phyloP scores from a whole-genome alignment of 176 grass and related monocot genomes.

The Paspalum notatum region DNA sequence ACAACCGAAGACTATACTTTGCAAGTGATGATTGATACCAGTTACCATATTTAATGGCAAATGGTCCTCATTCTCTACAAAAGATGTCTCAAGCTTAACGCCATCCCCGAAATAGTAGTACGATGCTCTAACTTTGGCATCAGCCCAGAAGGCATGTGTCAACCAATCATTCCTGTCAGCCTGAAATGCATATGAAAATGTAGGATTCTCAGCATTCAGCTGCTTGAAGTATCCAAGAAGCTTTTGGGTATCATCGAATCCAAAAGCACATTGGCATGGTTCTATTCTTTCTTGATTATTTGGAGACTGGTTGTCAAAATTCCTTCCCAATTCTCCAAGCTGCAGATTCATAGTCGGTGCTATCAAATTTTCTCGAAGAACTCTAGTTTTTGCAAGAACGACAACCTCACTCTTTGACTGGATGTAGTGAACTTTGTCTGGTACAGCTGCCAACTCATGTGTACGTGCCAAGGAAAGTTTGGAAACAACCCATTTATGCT shows the following conservation, averaged over 20 bases:
- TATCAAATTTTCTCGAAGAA: conserved; percentile 48
- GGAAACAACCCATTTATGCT: too few species aligned
- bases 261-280: conserved; percentile 35
- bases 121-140: conserved; percentile 61
- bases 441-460: conserved; percentile 62
- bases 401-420: conserved; percentile 70
- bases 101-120: conserved; percentile 73
- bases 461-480: conserved; percentile 62
- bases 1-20: conserved; percentile 62
- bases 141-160: conserved; percentile 65
- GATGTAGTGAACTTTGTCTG: conserved; percentile 77
- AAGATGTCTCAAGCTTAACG: conserved; percentile 63
- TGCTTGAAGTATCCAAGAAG: conserved; percentile 69
- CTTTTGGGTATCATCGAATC: conserved; percentile 59
- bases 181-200: conserved; percentile 69
- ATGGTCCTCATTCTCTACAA: conserved; percentile 55
- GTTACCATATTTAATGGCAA: conserved; percentile 66
- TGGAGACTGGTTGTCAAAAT: conserved; percentile 27
- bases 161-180: conserved; percentile 72
- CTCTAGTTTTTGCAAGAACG: conserved; percentile 65
- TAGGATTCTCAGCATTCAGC: conserved; percentile 64
- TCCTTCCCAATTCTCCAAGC: conserved; percentile 32
- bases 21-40: conserved; percentile 66
- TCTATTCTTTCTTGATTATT: conserved; percentile 41
- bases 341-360: conserved; percentile 25